phyloP scores from a whole-genome alignment of 495 filamentous ascomycete genomes.

The Evernia prunastri region DNA sequence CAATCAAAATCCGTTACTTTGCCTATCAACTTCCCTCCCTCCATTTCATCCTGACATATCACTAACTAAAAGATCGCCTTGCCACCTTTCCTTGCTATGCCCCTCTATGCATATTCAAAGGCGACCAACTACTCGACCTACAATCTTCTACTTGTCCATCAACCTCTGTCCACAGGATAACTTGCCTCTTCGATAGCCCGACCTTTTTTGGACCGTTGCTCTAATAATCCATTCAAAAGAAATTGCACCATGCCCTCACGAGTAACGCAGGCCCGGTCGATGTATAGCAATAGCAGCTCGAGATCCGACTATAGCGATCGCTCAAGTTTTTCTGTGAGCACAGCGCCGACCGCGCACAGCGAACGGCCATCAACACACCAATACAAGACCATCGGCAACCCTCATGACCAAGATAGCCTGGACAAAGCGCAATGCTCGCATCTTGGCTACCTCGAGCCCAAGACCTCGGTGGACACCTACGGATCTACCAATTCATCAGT shows the following conservation, averaged over 20 bases:
- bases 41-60: background rate
- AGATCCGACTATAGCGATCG: conserved; percentile 56
- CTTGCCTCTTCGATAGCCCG: background rate
- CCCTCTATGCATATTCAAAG: background rate
- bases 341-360: conserved; percentile 60
- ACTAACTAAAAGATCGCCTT: background rate
- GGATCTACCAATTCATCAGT: conserved; percentile 64
- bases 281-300: conserved; percentile 39
- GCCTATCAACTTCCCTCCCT: too few relatives aligned
- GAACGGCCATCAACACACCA: conserved; percentile 45
- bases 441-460: conserved; percentile 43
- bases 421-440: conserved; percentile 34
- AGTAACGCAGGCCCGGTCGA: conserved; percentile 2
- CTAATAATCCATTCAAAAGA: background rate
- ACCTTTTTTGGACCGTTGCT: background rate
- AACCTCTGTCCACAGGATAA: background rate
- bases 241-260: conserved; percentile 18
- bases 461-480: conserved; percentile 71
- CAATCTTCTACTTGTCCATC: background rate
- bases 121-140: background rate
- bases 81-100: background rate
- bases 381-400: conserved; percentile 8
- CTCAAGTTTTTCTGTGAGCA: conserved; percentile 61
- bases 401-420: conserved; percentile 28
- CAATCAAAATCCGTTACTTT: too few relatives aligned